phyloP scores from a whole-genome alignment of 1,284 basidiomycete genomes.

The Ustilago nuda region DNA sequence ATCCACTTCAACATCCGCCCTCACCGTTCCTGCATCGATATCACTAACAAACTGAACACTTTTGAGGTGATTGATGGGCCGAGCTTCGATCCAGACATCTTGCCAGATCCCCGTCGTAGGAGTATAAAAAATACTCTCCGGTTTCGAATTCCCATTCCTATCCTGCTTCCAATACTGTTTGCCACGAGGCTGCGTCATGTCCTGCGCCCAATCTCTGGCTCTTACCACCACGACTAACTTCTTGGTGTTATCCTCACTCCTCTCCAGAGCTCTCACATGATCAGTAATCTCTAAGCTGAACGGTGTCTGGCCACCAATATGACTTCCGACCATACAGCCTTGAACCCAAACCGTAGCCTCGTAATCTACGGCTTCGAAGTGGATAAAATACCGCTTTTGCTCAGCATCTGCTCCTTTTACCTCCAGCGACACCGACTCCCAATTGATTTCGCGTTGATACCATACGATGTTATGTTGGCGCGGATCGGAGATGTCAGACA shows the following conservation, averaged over 20 bases:
- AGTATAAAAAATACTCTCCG: constrained; percentile 55
- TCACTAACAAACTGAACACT: constrained; percentile 27
- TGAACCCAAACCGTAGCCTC: constrained; percentile 45
- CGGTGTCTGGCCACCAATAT: constrained; percentile 29
- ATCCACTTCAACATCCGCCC: constrained; percentile 33
- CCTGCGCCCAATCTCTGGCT: constrained; percentile 34
- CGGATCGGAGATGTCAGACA: constrained; percentile 16
- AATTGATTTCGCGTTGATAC: constrained; percentile 16
- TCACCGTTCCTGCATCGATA: constrained; percentile 49
- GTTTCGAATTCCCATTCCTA: constrained; percentile 4
- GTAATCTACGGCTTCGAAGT: constrained; percentile 58
- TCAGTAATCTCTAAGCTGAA: constrained; percentile 48
- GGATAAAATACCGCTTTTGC: constrained; percentile 25
- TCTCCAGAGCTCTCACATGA: background rate
- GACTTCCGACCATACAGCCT: constrained; percentile 27
- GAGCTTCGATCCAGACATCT: constrained; percentile 41
- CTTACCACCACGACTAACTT: constrained; percentile 31
- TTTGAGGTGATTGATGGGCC: constrained; percentile 25
- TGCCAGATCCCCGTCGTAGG: constrained; percentile 58
- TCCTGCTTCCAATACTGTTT: constrained; percentile 58
- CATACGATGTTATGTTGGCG: constrained; percentile 25
- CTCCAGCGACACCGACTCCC: background rate
- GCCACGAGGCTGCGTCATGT: constrained; percentile 48
- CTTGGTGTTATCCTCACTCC: background rate
- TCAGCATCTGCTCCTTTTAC: background rate